Evolutionary conservation across 257 asterid genomes (phyloP).

Genomic region (Craterostigma plantagineum): DNA sequence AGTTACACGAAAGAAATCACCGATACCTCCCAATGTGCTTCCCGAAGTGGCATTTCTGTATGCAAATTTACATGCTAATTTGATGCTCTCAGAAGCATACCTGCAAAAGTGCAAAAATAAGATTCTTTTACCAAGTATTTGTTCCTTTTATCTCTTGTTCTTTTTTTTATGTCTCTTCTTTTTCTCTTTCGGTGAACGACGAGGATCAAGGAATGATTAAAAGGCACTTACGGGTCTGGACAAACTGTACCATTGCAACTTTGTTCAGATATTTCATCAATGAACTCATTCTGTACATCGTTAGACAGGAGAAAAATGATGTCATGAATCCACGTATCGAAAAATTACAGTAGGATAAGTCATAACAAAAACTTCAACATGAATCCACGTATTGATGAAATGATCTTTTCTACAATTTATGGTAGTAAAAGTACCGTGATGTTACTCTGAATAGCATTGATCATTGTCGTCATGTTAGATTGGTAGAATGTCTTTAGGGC

Average conservation of each 20-base stretch:
- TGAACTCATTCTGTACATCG: constrained; percentile 28
- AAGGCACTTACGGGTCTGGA: constrained; percentile 61
- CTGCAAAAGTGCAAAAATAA: constrained; percentile 41
- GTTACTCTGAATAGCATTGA: constrained; percentile 55
- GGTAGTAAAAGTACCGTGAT: constrained; percentile 35
- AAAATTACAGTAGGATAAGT: neutral
- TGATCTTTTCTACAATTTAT: too few species aligned
- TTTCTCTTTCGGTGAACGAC: neutral
- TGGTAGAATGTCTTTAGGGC: constrained; percentile 63
- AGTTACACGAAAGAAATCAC: neutral
- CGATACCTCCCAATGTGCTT: constrained; percentile 65
- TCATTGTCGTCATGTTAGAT: constrained; percentile 41
- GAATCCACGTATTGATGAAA: too few species aligned
- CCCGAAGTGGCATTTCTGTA: constrained; percentile 96
- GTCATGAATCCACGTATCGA: constrained; percentile 5
- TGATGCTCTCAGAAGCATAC: constrained; percentile 83
- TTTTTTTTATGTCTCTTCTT: neutral
- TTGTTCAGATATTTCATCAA: constrained; percentile 23
- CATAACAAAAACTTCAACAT: neutral
- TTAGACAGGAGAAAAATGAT: constrained; percentile 9
- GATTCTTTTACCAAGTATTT: neutral
- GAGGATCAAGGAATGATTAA: neutral
- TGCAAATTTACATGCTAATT: constrained; percentile 63
- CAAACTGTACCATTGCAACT: constrained; percentile 50
- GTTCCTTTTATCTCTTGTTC: neutral